Percentiles rank a stretch among this genome's conserved stretches.
These are phyloP conservation scores for Aspergillus sergii DNA, from an alignment of 2,329 filamentous ascomycete genomes.

Conservation along the genomic window DNA sequence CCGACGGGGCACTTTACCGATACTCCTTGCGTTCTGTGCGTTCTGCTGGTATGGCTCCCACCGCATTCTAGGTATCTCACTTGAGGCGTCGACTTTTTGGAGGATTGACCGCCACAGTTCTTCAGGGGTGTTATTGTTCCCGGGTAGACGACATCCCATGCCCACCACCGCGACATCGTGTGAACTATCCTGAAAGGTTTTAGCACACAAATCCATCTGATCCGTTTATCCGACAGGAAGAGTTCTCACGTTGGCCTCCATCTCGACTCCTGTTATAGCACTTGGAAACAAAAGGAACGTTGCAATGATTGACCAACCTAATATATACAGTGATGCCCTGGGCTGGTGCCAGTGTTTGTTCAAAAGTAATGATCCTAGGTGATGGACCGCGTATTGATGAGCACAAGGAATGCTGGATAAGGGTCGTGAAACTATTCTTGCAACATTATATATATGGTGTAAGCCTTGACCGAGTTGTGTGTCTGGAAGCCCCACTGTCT, in stretches of 20 bases:
- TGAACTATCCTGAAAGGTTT: constrained; percentile 1
- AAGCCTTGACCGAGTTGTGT: background rate
- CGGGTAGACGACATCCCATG: constrained; percentile 35
- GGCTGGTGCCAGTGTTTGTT: background rate
- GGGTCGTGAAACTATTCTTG: background rate
- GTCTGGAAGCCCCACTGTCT: background rate
- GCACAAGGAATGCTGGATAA: too few relatives aligned
- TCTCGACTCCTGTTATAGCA: background rate
- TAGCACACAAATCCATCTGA: background rate
- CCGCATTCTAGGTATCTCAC: constrained; percentile 32
- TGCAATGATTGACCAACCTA: background rate
- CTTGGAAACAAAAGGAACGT: background rate
- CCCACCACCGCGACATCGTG: constrained; percentile 38
- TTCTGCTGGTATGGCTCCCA: constrained; percentile 37
- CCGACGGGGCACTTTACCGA: constrained; percentile 19
- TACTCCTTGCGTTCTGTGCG: constrained; percentile 25
- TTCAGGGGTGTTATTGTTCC: constrained; percentile 32
- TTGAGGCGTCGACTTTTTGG: constrained; percentile 29
- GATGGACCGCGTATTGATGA: background rate
- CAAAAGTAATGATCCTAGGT: background rate
- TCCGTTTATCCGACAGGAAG: too few relatives aligned
- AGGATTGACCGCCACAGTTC: constrained; percentile 38
- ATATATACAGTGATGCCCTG: background rate
- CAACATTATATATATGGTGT: background rate
- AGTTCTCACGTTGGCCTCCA: background rate